Conservation (phyloP, 352 stramenopile species). For the Paralagenidium karlingii region DNA sequence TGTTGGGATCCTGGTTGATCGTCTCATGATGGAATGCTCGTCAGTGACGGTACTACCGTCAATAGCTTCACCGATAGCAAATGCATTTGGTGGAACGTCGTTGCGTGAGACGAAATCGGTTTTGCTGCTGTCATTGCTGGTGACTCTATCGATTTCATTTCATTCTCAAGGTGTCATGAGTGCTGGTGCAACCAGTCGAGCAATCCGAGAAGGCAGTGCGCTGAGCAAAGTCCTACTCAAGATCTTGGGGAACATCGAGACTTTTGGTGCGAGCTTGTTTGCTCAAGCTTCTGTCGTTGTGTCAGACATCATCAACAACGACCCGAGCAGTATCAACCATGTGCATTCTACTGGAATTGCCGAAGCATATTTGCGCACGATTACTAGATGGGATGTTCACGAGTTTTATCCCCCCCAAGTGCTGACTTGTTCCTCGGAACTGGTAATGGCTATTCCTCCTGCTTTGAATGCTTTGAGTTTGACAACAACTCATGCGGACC, state of each 20-base stretch:
- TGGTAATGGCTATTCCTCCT: conserved; percentile 92
- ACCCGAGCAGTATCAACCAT: conserved; percentile 91
- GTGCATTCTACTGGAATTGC: conserved; percentile 89
- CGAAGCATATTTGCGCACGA: conserved; percentile 85
- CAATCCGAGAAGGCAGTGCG: conserved; percentile 78
- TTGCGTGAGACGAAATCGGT: conserved; percentile 37
- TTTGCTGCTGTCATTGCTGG: conserved; percentile 52
- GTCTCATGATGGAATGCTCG: conserved; percentile 39
- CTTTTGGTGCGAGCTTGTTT: conserved; percentile 89
- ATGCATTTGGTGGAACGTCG: too few species aligned
- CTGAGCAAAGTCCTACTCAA: conserved; percentile 83
- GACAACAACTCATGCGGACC: conserved; percentile 85
- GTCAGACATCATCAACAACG: conserved; percentile 95
- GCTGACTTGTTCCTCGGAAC: conserved; percentile 72
- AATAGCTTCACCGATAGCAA: too few species aligned
- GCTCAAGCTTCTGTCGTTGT: conserved; percentile 87
- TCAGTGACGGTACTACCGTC: conserved; percentile 10
- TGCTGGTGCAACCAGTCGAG: conserved; percentile 64
- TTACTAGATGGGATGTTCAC: conserved; percentile 72
- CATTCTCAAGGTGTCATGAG: conserved; percentile 83
- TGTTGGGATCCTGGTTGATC: conserved; percentile 73
- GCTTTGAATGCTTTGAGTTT: conserved; percentile 89
- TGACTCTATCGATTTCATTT: conserved; percentile 74
- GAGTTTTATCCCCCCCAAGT: conserved; percentile 32
- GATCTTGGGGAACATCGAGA: conserved; percentile 83